Percentiles rank a stretch among this genome's conserved stretches.
These are phyloP conservation scores for Cladosporium colombiae DNA, from an alignment of 2,329 filamentous ascomycete species.

Conservation along the genomic window DNA sequence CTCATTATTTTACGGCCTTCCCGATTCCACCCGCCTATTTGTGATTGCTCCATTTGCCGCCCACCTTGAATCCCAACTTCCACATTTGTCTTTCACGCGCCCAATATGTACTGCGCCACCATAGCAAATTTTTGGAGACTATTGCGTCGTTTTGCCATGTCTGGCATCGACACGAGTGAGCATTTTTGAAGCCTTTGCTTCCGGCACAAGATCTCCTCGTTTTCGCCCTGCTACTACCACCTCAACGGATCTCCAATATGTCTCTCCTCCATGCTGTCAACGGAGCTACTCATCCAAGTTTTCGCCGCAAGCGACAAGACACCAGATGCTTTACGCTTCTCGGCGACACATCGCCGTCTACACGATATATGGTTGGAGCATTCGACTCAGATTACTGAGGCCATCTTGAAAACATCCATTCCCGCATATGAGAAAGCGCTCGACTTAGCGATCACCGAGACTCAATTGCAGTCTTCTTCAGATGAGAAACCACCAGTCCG, in stretches of 20 bases:
- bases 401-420: not conserved
- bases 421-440: not conserved
- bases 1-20: not conserved
- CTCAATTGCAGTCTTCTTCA: not conserved
- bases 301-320: not conserved
- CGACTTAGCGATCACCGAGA: not conserved
- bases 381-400: not conserved
- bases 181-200: not conserved
- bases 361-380: not conserved
- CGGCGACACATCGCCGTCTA: not conserved
- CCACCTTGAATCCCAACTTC: not conserved
- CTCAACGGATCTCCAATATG: not conserved
- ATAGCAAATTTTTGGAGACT: not conserved
- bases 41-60: constrained; percentile 3
- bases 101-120: not conserved
- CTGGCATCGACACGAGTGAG: not conserved
- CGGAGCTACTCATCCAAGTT: not conserved
- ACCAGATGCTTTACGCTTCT: not conserved
- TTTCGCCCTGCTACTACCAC: not conserved
- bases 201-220: not conserved
- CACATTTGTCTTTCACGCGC: not conserved
- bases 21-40: not conserved
- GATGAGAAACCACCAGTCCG: not conserved
- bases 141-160: not conserved
- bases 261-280: not conserved